A percentile compares a stretch with the other conserved stretches of the same genome.
Conservation (phyloP, 306 rosid genomes). For the Fagus sylvatica region DNA sequence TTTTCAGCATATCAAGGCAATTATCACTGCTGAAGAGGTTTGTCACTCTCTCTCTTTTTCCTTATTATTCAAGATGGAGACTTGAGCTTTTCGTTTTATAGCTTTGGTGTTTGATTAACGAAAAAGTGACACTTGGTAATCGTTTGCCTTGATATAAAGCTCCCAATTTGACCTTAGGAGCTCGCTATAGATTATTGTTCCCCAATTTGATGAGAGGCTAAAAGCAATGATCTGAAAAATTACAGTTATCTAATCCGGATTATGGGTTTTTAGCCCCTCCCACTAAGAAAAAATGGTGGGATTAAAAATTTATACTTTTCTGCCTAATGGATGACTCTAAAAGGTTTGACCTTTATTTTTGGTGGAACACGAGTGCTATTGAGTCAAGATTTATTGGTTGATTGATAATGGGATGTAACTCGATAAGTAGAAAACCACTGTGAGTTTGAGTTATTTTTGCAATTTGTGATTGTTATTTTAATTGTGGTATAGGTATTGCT, state of each 20-base stretch:
- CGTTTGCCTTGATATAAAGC: too few relatives aligned
- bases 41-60: slow-evolving; percentile 18
- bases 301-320: background rate
- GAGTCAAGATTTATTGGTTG: background rate
- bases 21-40: slow-evolving; percentile 97
- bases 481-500: slow-evolving; percentile 65
- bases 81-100: background rate
- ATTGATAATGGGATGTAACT: background rate
- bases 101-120: background rate
- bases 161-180: too few relatives aligned
- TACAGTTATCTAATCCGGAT: too few relatives aligned
- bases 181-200: too few relatives aligned
- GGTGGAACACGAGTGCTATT: background rate
- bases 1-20: slow-evolving; percentile 91
- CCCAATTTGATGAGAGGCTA: too few relatives aligned
- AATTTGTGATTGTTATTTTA: slow-evolving; percentile 16
- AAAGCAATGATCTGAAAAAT: too few relatives aligned
- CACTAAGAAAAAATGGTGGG: background rate
- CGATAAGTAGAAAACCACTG: background rate
- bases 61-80: too few relatives aligned
- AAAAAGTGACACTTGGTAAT: background rate
- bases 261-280: too few relatives aligned
- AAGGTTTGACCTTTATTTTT: background rate
- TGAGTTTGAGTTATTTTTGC: background rate
- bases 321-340: background rate